Percentiles rank a stretch among this genome's conserved stretches.
phyloP scores from a whole-genome alignment of 306 rosid genomes.

The Neltuma alba region DNA sequence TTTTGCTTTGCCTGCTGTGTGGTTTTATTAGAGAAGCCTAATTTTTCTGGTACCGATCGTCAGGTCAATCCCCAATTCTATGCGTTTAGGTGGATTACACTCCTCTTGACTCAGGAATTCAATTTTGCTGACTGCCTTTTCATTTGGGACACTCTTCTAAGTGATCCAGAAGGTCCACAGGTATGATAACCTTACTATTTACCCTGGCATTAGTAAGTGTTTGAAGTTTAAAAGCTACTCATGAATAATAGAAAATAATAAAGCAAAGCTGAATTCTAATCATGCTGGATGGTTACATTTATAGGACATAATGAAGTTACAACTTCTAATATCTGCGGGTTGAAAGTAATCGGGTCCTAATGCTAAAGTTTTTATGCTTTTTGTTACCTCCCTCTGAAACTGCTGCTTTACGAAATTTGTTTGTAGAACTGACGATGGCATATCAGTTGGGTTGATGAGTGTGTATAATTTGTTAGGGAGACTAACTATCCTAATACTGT shows the following conservation, averaged over 20 bases:
- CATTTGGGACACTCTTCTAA: conserved; percentile 93
- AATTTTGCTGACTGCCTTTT: conserved; percentile 95
- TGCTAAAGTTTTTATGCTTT: background rate
- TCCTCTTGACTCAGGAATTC: conserved; percentile 95
- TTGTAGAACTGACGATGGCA: conserved; percentile 18
- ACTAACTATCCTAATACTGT: conserved; percentile 25
- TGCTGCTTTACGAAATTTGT: conserved; percentile 25
- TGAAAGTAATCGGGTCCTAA: background rate
- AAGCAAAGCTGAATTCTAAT: conserved; percentile 29
- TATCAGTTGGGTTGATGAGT: background rate
- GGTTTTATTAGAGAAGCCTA: conserved; percentile 37
- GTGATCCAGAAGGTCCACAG: conserved; percentile 97
- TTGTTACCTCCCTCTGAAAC: conserved; percentile 11
- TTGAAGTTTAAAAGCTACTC: conserved; percentile 23
- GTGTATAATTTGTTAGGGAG: conserved; percentile 26
- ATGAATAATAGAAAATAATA: conserved; percentile 16
- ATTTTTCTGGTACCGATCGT: conserved; percentile 40
- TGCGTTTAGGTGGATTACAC: conserved; percentile 99
- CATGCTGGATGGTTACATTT: background rate
- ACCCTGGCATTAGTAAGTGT: background rate
- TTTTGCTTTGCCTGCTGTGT: conserved; percentile 2
- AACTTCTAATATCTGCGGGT: background rate
- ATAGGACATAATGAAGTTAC: background rate
- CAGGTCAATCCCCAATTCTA: conserved; percentile 99
- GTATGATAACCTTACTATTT: conserved; percentile 43